These are phyloP conservation scores for Fusarium denticulatum DNA, from an alignment of 2,329 filamentous ascomycete genomes.

Conservation along the genomic window DNA sequence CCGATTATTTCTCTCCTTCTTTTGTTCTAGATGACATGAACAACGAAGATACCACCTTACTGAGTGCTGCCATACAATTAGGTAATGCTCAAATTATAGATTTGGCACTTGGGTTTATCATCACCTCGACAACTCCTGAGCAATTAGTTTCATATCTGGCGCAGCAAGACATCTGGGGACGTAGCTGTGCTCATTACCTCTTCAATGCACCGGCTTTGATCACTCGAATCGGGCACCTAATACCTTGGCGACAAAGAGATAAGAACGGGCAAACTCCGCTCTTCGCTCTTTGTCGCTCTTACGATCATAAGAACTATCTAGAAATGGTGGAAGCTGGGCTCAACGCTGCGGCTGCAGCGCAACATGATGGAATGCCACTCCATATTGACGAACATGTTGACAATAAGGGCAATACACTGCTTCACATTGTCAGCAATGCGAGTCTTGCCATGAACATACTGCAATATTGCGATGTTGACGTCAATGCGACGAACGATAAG, in stretches of 20 bases:
- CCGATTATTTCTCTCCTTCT: constrained; percentile 77
- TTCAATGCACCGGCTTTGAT: constrained; percentile 91
- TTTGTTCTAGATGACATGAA: constrained; percentile 85
- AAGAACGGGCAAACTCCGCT: constrained; percentile 98
- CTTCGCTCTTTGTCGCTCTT: constrained; percentile 93
- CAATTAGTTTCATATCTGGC: constrained; percentile 75
- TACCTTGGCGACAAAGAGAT: constrained; percentile 91
- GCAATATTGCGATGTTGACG: constrained; percentile 88
- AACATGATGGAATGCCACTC: constrained; percentile 81
- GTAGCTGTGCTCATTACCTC: constrained; percentile 93
- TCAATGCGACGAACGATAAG: constrained; percentile 95
- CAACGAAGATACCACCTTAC: constrained; percentile 86
- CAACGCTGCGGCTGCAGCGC: constrained; percentile 75
- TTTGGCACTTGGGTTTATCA: constrained; percentile 77
- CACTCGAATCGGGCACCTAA: constrained; percentile 74
- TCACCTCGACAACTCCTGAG: constrained; percentile 63
- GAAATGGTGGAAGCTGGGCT: constrained; percentile 88
- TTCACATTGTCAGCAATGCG: constrained; percentile 95
- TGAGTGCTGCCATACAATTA: constrained; percentile 90
- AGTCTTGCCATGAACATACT: constrained; percentile 80
- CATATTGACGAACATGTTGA: constrained; percentile 95
- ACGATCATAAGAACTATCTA: constrained; percentile 89
- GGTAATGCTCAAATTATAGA: constrained; percentile 80
- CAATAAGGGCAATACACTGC: constrained; percentile 87
- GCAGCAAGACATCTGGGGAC: constrained; percentile 82